Evolutionary conservation across 129 eudicot genomes (phyloP).

Genomic region (Saussurea involucrata): DNA sequence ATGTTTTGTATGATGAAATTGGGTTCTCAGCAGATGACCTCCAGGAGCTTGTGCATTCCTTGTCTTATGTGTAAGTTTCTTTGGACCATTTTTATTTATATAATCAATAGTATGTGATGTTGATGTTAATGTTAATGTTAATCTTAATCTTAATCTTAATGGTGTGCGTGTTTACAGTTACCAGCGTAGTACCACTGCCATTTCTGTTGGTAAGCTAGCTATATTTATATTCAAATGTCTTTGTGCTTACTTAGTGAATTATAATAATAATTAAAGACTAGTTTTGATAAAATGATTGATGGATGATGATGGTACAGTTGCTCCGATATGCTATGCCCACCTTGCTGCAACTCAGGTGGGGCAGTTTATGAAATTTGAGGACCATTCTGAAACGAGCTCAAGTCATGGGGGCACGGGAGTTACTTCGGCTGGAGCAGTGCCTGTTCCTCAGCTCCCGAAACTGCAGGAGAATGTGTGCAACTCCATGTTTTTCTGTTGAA

Average conservation of each 20-base stretch:
- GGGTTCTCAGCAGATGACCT: conserved; percentile 74
- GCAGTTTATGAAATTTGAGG: conserved; percentile 60
- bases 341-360: conserved; percentile 77
- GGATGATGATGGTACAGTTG: conserved; percentile 38
- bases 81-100: not conserved
- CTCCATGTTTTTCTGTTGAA: conserved; percentile 71
- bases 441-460: conserved; percentile 65
- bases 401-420: conserved; percentile 56
- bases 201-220: conserved; percentile 54
- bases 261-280: not conserved
- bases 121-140: not conserved
- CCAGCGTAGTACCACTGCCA: conserved; percentile 90
- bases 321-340: conserved; percentile 68
- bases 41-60: conserved; percentile 70
- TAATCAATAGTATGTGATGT: too few relatives aligned
- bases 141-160: not conserved
- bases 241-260: not conserved
- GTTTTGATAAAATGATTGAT: not conserved
- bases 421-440: conserved; percentile 39
- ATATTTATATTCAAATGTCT: not conserved
- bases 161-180: conserved; percentile 41
- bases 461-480: conserved; percentile 48
- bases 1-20: conserved; percentile 64
- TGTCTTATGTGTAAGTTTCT: conserved; percentile 77
- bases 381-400: conserved; percentile 51